Evolutionary conservation across 179 eudicot genomes (phyloP).

Genomic region (Beta macrorhiza): DNA sequence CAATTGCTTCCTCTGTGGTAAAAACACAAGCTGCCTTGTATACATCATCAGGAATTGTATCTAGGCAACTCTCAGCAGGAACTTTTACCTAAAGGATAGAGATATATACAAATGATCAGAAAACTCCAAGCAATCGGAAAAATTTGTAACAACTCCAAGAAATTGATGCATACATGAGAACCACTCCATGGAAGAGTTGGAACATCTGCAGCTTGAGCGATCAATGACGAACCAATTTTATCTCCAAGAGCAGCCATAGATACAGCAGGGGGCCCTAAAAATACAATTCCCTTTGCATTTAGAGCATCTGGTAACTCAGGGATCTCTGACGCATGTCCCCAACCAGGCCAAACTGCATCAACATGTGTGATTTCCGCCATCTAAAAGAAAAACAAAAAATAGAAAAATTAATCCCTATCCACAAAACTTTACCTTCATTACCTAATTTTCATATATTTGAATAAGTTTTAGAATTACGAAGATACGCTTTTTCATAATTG

Average conservation of each 20-base stretch:
- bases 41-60: constrained; percentile 81
- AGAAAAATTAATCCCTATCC: constrained; percentile 5
- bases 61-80: constrained; percentile 70
- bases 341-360: constrained; percentile 99
- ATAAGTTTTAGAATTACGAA: not conserved
- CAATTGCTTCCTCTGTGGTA: constrained; percentile 91
- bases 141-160: not conserved
- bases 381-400: constrained; percentile 37
- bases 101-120: not conserved
- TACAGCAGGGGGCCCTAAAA: constrained; percentile 87
- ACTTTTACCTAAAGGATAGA: constrained; percentile 66
- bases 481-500: too few species aligned
- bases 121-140: not conserved
- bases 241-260: constrained; percentile 99
- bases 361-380: constrained; percentile 95
- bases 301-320: constrained; percentile 98
- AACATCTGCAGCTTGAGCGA: constrained; percentile 98
- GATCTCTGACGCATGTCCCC: constrained; percentile 99
- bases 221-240: constrained; percentile 95
- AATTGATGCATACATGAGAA: constrained; percentile 63
- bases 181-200: constrained; percentile 99
- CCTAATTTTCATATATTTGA: not conserved
- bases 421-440: not conserved
- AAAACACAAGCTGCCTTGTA: constrained; percentile 87
- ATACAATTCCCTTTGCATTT: constrained; percentile 76